Conservation (phyloP, 1,284 basidiomycete species). For the Ceratobasidium papillatum region DNA sequence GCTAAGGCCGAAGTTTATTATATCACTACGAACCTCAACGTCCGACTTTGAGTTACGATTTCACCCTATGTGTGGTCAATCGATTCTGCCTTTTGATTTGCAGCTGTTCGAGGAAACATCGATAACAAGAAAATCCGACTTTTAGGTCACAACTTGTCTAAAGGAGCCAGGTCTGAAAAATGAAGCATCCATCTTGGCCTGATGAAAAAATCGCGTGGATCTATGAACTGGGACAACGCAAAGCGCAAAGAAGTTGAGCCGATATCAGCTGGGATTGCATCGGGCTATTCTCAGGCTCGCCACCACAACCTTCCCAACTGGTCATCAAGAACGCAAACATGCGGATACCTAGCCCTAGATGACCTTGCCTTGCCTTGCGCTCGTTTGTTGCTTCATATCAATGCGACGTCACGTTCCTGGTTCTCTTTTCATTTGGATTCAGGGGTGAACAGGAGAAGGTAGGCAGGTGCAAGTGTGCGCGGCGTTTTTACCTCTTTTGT, state of each 20-base stretch:
- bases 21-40: not conserved
- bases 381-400: not conserved
- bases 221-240: not conserved
- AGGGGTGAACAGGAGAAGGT: not conserved
- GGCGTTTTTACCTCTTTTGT: not conserved
- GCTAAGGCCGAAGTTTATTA: not conserved
- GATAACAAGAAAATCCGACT: not conserved
- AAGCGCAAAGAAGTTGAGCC: not conserved
- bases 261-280: constrained; percentile 2
- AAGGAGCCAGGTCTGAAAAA: not conserved
- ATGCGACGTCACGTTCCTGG: constrained; percentile 3
- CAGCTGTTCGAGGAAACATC: not conserved
- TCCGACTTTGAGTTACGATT: not conserved
- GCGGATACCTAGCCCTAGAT: constrained; percentile 7
- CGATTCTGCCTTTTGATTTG: not conserved
- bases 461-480: not conserved
- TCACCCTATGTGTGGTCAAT: not conserved
- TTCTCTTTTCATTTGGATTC: not conserved
- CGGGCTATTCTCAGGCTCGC: not conserved
- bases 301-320: not conserved
- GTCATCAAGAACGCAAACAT: not conserved
- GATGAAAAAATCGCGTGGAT: not conserved
- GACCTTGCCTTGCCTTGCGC: not conserved
- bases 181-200: not conserved
- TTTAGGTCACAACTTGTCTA: not conserved